Base-by-base conservation (phyloP, 352 stramenopile genomes). In the Phytophthora podocarpi region DNA sequence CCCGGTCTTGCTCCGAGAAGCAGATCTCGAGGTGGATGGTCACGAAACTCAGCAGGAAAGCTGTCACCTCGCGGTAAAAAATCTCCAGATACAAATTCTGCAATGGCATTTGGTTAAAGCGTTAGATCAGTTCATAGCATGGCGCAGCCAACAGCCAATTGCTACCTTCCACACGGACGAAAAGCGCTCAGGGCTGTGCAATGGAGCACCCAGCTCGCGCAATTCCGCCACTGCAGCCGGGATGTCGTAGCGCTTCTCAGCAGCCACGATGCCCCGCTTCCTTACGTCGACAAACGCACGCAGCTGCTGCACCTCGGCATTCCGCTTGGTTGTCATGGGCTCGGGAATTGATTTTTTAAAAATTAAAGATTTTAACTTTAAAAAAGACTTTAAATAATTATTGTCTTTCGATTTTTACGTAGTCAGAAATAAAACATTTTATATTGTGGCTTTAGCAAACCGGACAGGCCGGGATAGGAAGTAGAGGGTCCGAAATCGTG, bases 11-110 rank as follows among this genome's bases (percentile, higher is more conserved):
- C 15, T 64, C 50, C 9, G 68, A 75, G 37, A 92, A 84, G 46
- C 75, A 77, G 5, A 66, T 58, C 23, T 88, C 78, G 3, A 90
- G 21, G 53, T 78, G 74, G 18, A 82, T 54, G 5, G 70, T 61
- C 16, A 89, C 83, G 35, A 89, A 90, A 10, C 57, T 56, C 37
- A 92, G 40, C 26, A 89, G 15, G 28, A 90, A 89, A 11, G 43
- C 49, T 7, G 67, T 53, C 12, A 90, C 64, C 2, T 90, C 80
- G 4, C 81, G 74, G 40, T 90, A 92, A 43, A 85, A 77, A 16
- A 59, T 12, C 15, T 83, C 73, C 24, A 89, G 15, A 36, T 82
- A 92, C 31, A 90, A 48, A 13, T 24, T 36, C 80, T 92, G 36
- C 21, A 53, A 12, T 7, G 36, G 15, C 2, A 30, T 32, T 37